phyloP scores from a whole-genome alignment of 495 filamentous ascomycete genomes.

The Podospora pseudopauciseta region DNA sequence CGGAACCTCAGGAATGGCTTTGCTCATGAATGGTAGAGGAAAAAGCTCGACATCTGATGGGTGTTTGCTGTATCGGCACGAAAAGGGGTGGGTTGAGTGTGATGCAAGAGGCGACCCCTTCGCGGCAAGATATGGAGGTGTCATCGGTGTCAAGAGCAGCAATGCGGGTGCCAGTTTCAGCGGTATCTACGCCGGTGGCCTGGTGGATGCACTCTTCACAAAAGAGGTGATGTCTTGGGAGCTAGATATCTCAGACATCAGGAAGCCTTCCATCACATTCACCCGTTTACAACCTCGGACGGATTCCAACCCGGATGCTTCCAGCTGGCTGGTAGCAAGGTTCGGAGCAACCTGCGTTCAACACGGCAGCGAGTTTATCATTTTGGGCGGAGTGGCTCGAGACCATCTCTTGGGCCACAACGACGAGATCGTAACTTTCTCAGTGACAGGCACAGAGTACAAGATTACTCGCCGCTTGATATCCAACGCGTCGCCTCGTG shows the following conservation, averaged over 20 bases:
- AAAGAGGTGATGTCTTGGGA: slow-evolving; percentile 54
- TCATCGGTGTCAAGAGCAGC: slow-evolving; percentile 31
- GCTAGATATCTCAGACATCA: slow-evolving; percentile 28
- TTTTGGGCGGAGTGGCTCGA: slow-evolving; percentile 51
- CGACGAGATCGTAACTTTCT: slow-evolving; percentile 33
- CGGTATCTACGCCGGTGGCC: slow-evolving; percentile 68
- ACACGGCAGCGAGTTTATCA: slow-evolving; percentile 14
- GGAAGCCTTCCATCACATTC: slow-evolving; percentile 30
- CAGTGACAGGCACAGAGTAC: background rate
- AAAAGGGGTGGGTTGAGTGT: slow-evolving; percentile 45
- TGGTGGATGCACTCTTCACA: slow-evolving; percentile 57
- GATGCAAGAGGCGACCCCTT: slow-evolving; percentile 34
- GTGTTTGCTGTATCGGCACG: slow-evolving; percentile 62
- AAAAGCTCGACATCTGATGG: slow-evolving; percentile 45
- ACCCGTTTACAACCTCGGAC: background rate
- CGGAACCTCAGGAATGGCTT: slow-evolving; percentile 45
- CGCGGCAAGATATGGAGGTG: slow-evolving; percentile 59
- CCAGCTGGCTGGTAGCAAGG: slow-evolving; percentile 22
- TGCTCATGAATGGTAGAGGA: slow-evolving; percentile 29
- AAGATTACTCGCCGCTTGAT: slow-evolving; percentile 17
- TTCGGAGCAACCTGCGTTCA: slow-evolving; percentile 32
- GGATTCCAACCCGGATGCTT: background rate
- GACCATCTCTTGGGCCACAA: slow-evolving; percentile 32
- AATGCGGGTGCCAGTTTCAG: slow-evolving; percentile 22
- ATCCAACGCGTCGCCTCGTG: slow-evolving; percentile 35